Base-by-base conservation (phyloP, 305 asterid species). In the Solanum hybrid region DNA sequence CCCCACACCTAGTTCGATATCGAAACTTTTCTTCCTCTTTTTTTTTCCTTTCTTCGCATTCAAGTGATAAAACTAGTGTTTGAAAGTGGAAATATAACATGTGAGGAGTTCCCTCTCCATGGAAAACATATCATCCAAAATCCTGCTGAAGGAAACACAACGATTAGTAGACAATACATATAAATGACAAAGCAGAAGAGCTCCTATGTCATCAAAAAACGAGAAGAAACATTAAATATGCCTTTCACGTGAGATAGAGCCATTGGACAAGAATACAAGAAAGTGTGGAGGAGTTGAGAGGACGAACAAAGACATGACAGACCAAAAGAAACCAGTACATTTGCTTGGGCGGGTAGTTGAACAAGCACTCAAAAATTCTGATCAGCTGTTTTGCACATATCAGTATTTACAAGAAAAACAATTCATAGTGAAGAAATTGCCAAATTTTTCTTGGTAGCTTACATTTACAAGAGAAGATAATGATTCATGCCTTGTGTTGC, bases 401-500 rank as follows among this genome's bases (percentile, higher is more conserved):
- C 76, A 31, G 42, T 51, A 84, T 84, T 84, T 85, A 85, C 77
- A 85, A 51, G 46, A 33, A 33, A 57, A 85, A 33, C 76, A 85
- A 57, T 33, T 31, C 46, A 85, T 73, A 85, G 40, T 11, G 18
- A 85, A 57, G 86, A 85, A 85, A 85, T 22, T 31, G 88, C 76
- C 46, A 57, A 20, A 1, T 26, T 39, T 42, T 82, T 13, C 87
- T 26, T 40, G 71, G 87, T 82, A 14, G 69, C 87, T 82, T 82
- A 82, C 87, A 85, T 57, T 85, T 85, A 85, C 88, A 85, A 85
- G 76, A 85, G 29, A 22, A 57, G 51, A 57, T 85, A 7, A 22
- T 22, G 77, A 84, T 57, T 85, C 76, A 85, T 57, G 88, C 88
- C 95, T 94, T 96, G 93, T 94, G 97, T 92, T 96, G 98, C 14